Conservation (phyloP, 176 grass and related monocot genomes). For the Cymbopogon citratus region DNA sequence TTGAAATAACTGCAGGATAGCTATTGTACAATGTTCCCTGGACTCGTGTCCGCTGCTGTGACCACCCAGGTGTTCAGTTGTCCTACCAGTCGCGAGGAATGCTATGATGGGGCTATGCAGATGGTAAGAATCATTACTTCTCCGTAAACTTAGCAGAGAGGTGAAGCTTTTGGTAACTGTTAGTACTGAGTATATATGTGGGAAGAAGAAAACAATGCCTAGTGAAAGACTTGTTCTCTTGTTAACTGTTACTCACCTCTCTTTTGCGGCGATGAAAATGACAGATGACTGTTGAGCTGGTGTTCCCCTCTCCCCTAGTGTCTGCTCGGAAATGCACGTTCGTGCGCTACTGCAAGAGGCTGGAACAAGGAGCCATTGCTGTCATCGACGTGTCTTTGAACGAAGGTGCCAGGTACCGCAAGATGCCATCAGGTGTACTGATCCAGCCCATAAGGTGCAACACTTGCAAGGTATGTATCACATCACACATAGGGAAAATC, state of each 20-base stretch:
- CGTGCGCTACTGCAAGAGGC: constrained; percentile 40
- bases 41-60: constrained; percentile 23
- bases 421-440: constrained; percentile 59
- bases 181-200: background rate
- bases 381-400: constrained; percentile 57
- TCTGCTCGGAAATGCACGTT: constrained; percentile 47
- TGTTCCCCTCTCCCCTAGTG: constrained; percentile 51
- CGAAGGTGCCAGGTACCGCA: constrained; percentile 24
- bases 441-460: constrained; percentile 37
- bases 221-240: background rate
- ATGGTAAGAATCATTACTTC: constrained; percentile 39
- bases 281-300: constrained; percentile 42
- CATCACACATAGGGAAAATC: background rate
- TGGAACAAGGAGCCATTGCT: constrained; percentile 19
- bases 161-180: background rate
- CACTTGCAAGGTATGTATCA: constrained; percentile 48
- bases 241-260: background rate
- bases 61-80: constrained; percentile 23
- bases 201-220: background rate
- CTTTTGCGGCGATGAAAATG: constrained; percentile 5
- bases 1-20: constrained; percentile 40
- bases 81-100: background rate
- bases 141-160: background rate
- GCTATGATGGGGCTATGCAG: constrained; percentile 43
- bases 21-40: constrained; percentile 41